phyloP scores from a whole-genome alignment of 2,329 filamentous ascomycete genomes.

The Aspergillus candidus region DNA sequence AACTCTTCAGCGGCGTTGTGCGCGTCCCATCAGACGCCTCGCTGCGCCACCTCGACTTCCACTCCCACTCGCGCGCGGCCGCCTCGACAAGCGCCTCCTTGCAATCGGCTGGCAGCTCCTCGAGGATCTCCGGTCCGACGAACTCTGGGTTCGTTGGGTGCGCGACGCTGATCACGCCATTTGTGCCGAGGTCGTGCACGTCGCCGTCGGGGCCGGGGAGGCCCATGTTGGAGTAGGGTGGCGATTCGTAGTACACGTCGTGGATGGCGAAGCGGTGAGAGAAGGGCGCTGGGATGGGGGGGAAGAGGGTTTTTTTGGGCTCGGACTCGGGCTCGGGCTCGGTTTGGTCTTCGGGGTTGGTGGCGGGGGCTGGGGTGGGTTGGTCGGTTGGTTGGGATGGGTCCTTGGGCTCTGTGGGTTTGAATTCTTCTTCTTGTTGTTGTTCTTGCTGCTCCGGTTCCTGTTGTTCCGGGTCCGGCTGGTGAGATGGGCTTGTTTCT shows the following conservation, averaged over 20 bases:
- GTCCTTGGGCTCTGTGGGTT: too few relatives aligned
- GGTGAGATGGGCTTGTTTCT: neutral
- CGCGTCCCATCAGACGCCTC: conserved; percentile 54
- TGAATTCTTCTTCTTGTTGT: conserved; percentile 7
- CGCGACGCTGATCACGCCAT: conserved; percentile 34
- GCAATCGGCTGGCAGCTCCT: conserved; percentile 49
- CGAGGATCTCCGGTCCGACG: conserved; percentile 36
- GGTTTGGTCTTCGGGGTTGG: conserved; percentile 6
- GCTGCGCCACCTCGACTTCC: conserved; percentile 68
- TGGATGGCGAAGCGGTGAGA: conserved; percentile 58
- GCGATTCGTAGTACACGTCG: conserved; percentile 55
- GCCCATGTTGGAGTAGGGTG: conserved; percentile 52
- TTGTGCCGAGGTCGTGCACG: conserved; percentile 36
- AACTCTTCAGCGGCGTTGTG: conserved; percentile 30
- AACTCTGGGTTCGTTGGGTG: conserved; percentile 33
- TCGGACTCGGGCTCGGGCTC: conserved; percentile 4
- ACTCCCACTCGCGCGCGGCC: conserved; percentile 58
- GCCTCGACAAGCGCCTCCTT: conserved; percentile 66
- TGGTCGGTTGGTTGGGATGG: conserved; percentile 4
- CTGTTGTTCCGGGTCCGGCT: too few relatives aligned
- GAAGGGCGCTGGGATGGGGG: conserved; percentile 51
- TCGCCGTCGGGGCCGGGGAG: conserved; percentile 48
- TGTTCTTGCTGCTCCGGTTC: neutral
- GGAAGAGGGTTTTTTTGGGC: conserved; percentile 39
- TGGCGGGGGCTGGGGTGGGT: conserved; percentile 2